Evolutionary conservation across 306 rosid species (phyloP).

Genomic region (Carpinus viminea): DNA sequence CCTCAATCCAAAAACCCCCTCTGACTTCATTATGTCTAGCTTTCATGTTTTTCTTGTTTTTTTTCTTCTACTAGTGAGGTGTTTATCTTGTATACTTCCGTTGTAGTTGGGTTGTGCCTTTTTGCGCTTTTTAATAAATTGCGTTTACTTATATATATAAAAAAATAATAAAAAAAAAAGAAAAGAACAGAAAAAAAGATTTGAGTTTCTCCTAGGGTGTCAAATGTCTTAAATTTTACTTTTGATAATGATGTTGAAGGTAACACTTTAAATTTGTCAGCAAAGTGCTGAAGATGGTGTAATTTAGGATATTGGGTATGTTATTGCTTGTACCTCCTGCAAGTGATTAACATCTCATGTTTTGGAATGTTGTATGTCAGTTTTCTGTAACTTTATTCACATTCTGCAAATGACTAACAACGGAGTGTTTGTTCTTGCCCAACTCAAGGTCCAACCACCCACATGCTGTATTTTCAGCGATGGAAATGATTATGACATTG

Average conservation of each 20-base stretch:
- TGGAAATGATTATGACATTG: conserved; percentile 66
- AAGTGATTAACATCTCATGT: conserved; percentile 11
- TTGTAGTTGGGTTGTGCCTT: no score
- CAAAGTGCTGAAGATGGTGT: background rate
- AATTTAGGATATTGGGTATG: background rate
- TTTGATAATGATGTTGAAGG: background rate
- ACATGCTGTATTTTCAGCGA: conserved; percentile 39
- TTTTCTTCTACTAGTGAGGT: no score
- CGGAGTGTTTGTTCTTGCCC: conserved; percentile 34
- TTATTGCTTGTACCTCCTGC: conserved; percentile 17
- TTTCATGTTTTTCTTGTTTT: no score
- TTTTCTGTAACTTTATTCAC: conserved; percentile 8
- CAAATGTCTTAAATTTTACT: background rate
- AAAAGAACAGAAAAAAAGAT: no score
- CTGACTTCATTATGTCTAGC: no score
- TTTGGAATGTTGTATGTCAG: conserved; percentile 6
- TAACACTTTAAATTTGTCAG: background rate
- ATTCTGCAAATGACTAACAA: conserved; percentile 23
- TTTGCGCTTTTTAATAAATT: no score
- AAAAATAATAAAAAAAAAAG: background rate
- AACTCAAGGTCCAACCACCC: conserved; percentile 64
- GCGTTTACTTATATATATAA: no score
- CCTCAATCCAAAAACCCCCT: no score
- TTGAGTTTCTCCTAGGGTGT: background rate
- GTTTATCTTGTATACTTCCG: no score